phyloP scores from a whole-genome alignment of 805 yeast genomes.

The Torulaspora gathmanii region DNA sequence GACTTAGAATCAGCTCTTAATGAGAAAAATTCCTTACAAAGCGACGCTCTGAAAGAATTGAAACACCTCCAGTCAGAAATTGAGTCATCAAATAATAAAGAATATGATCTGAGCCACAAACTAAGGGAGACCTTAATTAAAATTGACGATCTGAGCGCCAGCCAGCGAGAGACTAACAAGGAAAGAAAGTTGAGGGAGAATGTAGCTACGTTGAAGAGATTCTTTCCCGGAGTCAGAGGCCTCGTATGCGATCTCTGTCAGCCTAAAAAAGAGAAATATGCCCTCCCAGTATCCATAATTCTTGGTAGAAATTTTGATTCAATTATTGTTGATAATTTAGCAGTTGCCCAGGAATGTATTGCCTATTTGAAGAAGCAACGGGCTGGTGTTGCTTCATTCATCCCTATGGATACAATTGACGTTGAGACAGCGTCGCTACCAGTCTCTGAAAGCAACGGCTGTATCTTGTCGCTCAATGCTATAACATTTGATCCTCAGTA shows the following conservation, averaged over 20 bases:
- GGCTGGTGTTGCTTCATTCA: conserved; percentile 77
- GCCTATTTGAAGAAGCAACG: conserved; percentile 78
- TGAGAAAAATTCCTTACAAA: conserved; percentile 35
- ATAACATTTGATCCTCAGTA: conserved; percentile 61
- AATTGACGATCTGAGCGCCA: conserved; percentile 70
- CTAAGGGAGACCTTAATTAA: conserved; percentile 55
- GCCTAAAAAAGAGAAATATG: conserved; percentile 69
- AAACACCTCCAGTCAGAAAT: conserved; percentile 39
- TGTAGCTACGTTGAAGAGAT: conserved; percentile 58
- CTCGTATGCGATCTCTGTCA: conserved; percentile 72
- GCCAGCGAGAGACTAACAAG: conserved; percentile 66
- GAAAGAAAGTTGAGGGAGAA: conserved; percentile 72
- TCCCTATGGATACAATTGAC: conserved; percentile 77
- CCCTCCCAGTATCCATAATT: conserved; percentile 66
- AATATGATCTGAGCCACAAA: conserved; percentile 57
- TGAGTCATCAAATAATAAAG: conserved; percentile 43
- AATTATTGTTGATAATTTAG: conserved; percentile 68
- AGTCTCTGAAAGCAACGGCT: conserved; percentile 21
- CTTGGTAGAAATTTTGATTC: conserved; percentile 79
- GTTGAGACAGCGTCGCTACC: conserved; percentile 53
- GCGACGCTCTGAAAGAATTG: conserved; percentile 32
- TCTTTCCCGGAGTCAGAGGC: conserved; percentile 84
- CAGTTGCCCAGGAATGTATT: conserved; percentile 71
- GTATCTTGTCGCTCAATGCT: conserved; percentile 57
- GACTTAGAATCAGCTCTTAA: conserved; percentile 36